phyloP scores from a whole-genome alignment of 179 eudicot genomes.

The Nepenthes alata region DNA sequence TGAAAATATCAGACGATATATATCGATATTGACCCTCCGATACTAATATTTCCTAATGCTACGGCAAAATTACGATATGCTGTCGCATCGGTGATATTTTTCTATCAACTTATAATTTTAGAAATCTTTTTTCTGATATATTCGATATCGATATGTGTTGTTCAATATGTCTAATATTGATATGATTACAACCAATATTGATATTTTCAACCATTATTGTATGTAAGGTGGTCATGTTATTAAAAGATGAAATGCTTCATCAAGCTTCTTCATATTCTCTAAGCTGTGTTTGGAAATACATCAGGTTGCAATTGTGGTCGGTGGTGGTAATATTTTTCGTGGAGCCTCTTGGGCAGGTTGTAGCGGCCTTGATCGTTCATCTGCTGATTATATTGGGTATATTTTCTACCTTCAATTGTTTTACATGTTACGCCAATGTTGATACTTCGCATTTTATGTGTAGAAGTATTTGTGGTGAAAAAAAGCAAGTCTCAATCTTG shows the following conservation, averaged over 20 bases:
- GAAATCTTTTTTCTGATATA: too few species aligned
- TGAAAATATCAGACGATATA: too few species aligned
- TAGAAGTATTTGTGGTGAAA: neutral
- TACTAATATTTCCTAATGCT: too few species aligned
- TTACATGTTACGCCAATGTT: neutral
- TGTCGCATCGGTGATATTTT: too few species aligned
- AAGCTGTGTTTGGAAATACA: conserved; percentile 6
- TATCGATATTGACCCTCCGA: too few species aligned
- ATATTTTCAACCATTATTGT: too few species aligned
- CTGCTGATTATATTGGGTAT: conserved; percentile 95
- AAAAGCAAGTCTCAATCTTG: neutral
- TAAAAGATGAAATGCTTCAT: neutral
- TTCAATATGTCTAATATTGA: too few species aligned
- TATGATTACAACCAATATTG: too few species aligned
- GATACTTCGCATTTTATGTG: neutral
- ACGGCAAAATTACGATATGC: too few species aligned
- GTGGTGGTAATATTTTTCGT: conserved; percentile 94
- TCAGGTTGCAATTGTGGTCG: conserved; percentile 95
- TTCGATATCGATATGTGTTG: too few species aligned
- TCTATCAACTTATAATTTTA: too few species aligned
- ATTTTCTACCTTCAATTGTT: neutral
- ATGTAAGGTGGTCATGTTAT: too few species aligned
- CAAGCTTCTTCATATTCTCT: neutral
- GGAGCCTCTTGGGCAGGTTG: conserved; percentile 94
- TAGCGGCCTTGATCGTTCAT: conserved; percentile 94